A percentile compares a stretch with the other conserved stretches of the same genome.
phyloP scores from a whole-genome alignment of 2,329 filamentous ascomycete species.

The Samsoniella hepiali region DNA sequence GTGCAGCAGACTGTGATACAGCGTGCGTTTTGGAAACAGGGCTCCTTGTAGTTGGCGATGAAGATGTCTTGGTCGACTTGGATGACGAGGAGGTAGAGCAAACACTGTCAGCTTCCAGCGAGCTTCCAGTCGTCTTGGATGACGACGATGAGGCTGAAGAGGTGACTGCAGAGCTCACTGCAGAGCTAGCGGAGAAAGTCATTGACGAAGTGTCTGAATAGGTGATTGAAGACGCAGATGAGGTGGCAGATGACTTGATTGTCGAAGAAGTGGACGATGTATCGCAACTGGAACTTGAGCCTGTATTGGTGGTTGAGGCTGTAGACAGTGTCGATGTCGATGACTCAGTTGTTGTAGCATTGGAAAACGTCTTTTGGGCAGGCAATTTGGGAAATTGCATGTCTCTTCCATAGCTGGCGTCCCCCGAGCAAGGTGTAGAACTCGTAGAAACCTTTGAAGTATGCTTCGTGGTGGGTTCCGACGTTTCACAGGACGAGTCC shows the following conservation, averaged over 20 bases:
- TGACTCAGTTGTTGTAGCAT: not conserved
- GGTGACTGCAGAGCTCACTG: not conserved
- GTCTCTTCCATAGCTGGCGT: not conserved
- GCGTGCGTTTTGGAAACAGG: not conserved
- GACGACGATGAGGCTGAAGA: not conserved
- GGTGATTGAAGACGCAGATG: not conserved
- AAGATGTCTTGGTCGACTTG: not conserved
- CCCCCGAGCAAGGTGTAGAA: not conserved
- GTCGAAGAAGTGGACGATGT: not conserved
- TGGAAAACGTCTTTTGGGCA: not conserved
- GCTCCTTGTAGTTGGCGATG: not conserved
- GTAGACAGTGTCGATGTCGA: not conserved
- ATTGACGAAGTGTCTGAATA: not conserved
- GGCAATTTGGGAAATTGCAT: constrained; percentile 14
- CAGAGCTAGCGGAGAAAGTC: not conserved
- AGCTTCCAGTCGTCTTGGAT: not conserved
- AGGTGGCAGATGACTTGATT: not conserved
- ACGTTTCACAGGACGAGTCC: not conserved
- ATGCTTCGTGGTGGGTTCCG: not conserved
- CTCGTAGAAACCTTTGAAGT: not conserved
- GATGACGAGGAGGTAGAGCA: not conserved
- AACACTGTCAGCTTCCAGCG: not conserved
- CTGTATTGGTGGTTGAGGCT: not conserved
- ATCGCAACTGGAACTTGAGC: not conserved
- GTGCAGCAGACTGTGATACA: not conserved